These are phyloP conservation scores for Trypanosoma lewisi DNA, from an alignment of 208 protist species.

Conservation along the genomic window DNA sequence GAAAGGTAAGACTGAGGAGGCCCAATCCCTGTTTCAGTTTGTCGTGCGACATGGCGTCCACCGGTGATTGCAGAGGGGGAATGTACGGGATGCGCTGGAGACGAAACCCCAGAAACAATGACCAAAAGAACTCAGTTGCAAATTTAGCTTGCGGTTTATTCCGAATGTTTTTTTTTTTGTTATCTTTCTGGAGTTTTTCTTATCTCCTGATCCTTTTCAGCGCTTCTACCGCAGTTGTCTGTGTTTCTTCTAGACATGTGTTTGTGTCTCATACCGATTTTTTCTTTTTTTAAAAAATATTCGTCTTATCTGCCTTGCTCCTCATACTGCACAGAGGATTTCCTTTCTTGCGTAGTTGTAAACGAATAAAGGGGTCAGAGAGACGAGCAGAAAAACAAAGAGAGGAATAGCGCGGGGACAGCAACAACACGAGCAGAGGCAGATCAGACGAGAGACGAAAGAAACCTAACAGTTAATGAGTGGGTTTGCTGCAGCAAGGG, in stretches of 20 bases:
- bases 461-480: constrained; percentile 13
- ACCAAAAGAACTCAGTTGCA: too few species aligned
- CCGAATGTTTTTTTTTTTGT: background rate
- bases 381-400: background rate
- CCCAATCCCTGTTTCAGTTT: constrained; percentile 60
- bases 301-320: too few species aligned
- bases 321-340: too few species aligned
- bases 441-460: background rate
- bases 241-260: too few species aligned
- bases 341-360: background rate
- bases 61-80: background rate
- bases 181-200: background rate
- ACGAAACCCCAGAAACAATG: too few species aligned
- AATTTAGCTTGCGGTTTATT: background rate
- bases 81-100: too few species aligned
- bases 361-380: background rate
- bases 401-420: background rate
- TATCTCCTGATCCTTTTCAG: too few species aligned
- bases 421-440: background rate
- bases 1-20: constrained; percentile 47
- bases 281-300: constrained; percentile 8
- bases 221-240: too few species aligned
- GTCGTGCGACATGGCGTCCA: constrained; percentile 30
- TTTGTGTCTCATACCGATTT: too few species aligned
- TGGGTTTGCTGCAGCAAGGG: constrained; percentile 11